These are phyloP conservation scores for Coffea eugenioides DNA, from an alignment of 257 asterid species.

Conservation along the genomic window DNA sequence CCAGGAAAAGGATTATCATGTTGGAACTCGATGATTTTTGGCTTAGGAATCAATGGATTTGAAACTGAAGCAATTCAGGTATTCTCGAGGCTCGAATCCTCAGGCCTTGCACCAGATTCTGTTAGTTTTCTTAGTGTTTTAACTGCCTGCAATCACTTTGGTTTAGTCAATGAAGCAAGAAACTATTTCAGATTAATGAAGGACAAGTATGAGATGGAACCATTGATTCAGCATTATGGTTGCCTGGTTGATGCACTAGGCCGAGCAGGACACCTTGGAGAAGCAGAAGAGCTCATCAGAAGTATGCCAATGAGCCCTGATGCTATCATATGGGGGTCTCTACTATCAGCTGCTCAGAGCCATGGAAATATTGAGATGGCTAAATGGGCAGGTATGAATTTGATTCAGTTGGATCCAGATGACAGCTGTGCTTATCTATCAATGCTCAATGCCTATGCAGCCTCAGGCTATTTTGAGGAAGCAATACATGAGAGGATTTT, in stretches of 20 bases:
- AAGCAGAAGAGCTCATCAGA: slow-evolving; percentile 47
- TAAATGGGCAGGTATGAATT: slow-evolving; percentile 46
- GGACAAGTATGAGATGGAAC: slow-evolving; percentile 36
- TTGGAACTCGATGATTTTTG: slow-evolving; percentile 78
- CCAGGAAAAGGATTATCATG: slow-evolving; percentile 44
- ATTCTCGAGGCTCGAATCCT: slow-evolving; percentile 40
- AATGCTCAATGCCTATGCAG: slow-evolving; percentile 66
- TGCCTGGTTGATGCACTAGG: slow-evolving; percentile 69
- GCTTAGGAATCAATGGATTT: slow-evolving; percentile 61
- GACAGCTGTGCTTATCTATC: slow-evolving; percentile 54
- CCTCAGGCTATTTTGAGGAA: slow-evolving; percentile 36
- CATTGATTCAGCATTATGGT: slow-evolving; percentile 59
- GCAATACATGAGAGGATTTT: slow-evolving; percentile 50
- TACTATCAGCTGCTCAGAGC: slow-evolving; percentile 45
- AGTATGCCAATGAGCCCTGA: slow-evolving; percentile 62
- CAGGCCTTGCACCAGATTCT: slow-evolving; percentile 45
- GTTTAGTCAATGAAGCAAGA: slow-evolving; percentile 48
- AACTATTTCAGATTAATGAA: slow-evolving; percentile 43
- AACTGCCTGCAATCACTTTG: slow-evolving; percentile 57
- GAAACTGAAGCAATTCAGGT: slow-evolving; percentile 43
- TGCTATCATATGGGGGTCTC: slow-evolving; percentile 57
- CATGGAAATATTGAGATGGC: slow-evolving; percentile 44
- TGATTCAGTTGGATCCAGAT: slow-evolving; percentile 44
- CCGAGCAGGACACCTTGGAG: slow-evolving; percentile 60
- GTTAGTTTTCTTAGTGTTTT: slow-evolving; percentile 51